Evolutionary conservation across 129 eudicot genomes (phyloP), one percentile per base, ranked within the genome.

Genomic region (Flaveria linearis): DNA sequence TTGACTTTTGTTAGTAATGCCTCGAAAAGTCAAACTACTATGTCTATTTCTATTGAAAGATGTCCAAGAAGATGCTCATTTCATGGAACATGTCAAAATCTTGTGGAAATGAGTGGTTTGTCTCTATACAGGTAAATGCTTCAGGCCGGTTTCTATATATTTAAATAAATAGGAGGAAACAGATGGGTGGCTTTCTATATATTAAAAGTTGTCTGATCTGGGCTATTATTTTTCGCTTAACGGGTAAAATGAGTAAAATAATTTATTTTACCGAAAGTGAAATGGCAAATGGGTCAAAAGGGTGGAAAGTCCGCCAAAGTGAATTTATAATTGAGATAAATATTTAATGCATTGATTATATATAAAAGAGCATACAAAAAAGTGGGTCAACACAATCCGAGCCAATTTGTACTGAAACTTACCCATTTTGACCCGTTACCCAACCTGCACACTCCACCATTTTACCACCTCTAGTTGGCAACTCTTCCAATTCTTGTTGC

Each of bases 31-130:
- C 86, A 82, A 78, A 87, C 97, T 70, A 74, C 71, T 12, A 79
- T 91, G 86, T 89, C 96, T 28, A 84, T 94, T 76, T 91, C 99
- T 14, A 77, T 94, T 23, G 99, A 94, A 83, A 87, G 99, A 82
- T 94, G 99, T 49, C 97, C 99, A 5, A 76, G 75, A 67, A 88
- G 85, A 68, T 94, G 99, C 80, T 91, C 94, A 39, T 89, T 90
- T 75, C 99, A 89, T 80, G 99, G 99, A 14, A 14, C 92, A n/a
- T 94, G 99, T 80, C 86, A 82, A 78, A 74, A 85, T 78, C 74
- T 55, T 68, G 76, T 94, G 75, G 99, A 94, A 70, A 71, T 86
- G 79, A 94, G 91, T 78, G 97, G 99, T n/a, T 87, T 91, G 53
- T 73, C 88, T 28, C 58, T 94, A 36, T 94, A 89, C 87, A 94